Evolutionary conservation across 192 early-diverging fungal species (phyloP).

Genomic region (Diversispora epigaea): DNA sequence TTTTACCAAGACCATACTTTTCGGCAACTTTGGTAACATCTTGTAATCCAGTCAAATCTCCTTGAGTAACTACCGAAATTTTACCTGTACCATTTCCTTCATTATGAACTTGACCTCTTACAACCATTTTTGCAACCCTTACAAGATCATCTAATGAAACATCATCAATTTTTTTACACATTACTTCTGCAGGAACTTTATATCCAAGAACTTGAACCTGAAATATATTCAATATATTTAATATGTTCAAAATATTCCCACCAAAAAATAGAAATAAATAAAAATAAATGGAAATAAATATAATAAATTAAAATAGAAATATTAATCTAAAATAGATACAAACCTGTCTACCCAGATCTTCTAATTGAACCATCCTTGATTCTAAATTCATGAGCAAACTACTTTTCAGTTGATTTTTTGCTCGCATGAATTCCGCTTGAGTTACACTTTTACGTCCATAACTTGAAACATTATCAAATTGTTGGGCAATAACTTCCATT

Average conservation of each 20-base stretch:
- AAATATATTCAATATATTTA: neutral
- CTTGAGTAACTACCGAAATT: conserved; percentile 68
- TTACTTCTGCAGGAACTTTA: conserved; percentile 72
- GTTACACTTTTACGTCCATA: conserved; percentile 44
- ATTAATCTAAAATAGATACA: conserved; percentile 33
- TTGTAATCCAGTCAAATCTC: conserved; percentile 47
- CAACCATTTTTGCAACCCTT: conserved; percentile 69
- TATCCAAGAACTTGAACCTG: conserved; percentile 64
- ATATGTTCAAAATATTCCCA: neutral
- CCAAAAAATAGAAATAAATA: neutral
- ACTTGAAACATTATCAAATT: conserved; percentile 73
- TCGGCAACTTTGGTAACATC: conserved; percentile 50
- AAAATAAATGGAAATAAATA: conserved; percentile 23
- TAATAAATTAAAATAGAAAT: neutral
- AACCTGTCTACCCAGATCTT: conserved; percentile 91
- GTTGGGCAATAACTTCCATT: conserved; percentile 79
- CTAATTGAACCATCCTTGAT: conserved; percentile 87
- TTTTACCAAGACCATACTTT: conserved; percentile 54
- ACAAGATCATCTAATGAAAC: conserved; percentile 74
- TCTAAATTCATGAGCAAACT: conserved; percentile 94
- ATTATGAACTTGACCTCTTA: conserved; percentile 60
- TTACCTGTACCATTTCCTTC: conserved; percentile 59
- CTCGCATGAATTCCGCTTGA: conserved; percentile 69
- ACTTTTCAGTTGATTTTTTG: conserved; percentile 95
- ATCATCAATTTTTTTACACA: conserved; percentile 78